These are phyloP conservation scores for Globisporangium ultimum DNA, from an alignment of 352 stramenopile species.

Conservation along the genomic window DNA sequence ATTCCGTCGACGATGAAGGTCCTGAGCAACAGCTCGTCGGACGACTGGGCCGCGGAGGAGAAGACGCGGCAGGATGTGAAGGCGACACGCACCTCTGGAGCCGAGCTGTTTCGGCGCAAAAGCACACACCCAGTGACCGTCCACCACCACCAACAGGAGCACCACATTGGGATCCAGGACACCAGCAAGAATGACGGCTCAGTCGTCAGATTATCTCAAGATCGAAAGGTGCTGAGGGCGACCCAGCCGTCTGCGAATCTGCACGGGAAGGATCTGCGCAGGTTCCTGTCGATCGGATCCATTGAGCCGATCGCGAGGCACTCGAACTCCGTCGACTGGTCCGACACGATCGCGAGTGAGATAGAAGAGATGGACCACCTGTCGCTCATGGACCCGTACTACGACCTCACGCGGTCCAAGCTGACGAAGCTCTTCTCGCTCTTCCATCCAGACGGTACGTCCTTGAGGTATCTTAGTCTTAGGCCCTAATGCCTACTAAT, in stretches of 20 bases:
- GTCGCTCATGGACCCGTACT: slow-evolving; percentile 82
- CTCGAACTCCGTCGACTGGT: slow-evolving; percentile 67
- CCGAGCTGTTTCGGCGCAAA: neutral
- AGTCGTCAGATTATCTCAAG: no score
- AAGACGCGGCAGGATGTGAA: slow-evolving; percentile 5
- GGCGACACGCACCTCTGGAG: neutral
- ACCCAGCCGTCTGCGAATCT: slow-evolving; percentile 25
- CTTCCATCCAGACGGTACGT: slow-evolving; percentile 58
- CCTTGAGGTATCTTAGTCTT: neutral
- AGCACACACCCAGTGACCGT: neutral
- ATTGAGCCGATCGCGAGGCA: slow-evolving; percentile 30
- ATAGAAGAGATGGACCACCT: slow-evolving; percentile 46
- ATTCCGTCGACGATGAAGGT: slow-evolving; percentile 1
- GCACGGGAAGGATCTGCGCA: slow-evolving; percentile 61
- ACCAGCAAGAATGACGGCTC: neutral
- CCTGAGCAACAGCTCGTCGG: slow-evolving; percentile 7
- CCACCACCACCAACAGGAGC: neutral
- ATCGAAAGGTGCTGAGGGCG: neutral
- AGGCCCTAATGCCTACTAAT: slow-evolving; percentile 1
- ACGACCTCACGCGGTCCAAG: slow-evolving; percentile 76
- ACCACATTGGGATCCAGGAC: slow-evolving; percentile 8
- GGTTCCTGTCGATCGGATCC: slow-evolving; percentile 55
- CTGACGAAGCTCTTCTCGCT: slow-evolving; percentile 65
- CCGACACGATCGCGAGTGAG: slow-evolving; percentile 36
- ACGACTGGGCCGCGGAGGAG: slow-evolving; percentile 13